A percentile compares a stretch with the other conserved stretches of the same genome.
Conservation (phyloP, 331 rosid genomes). For the Saraca asoca region DNA sequence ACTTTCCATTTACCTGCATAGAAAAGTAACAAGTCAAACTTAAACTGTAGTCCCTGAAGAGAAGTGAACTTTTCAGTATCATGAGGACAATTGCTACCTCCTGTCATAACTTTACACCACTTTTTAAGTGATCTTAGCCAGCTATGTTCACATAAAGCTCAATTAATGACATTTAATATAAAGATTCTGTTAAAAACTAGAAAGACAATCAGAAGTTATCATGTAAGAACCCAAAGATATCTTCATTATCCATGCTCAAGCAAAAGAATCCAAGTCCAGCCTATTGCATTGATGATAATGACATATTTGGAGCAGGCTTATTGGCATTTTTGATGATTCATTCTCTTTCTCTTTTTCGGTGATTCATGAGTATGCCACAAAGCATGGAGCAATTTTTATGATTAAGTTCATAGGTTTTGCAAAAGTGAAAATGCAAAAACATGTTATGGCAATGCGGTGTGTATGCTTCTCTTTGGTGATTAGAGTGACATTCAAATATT, state of each 20-base stretch:
- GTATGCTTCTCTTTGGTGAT: no score
- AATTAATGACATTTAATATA: slow-evolving; percentile 1
- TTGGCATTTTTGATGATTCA: no score
- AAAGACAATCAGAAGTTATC: not conserved
- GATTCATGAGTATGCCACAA: no score
- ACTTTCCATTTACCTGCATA: slow-evolving; percentile 86
- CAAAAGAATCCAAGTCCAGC: not conserved
- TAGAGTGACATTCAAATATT: no score
- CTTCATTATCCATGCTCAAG: not conserved
- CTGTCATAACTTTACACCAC: not conserved
- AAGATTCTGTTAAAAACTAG: not conserved
- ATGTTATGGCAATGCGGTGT: no score
- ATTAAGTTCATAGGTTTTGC: no score
- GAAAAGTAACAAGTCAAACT: slow-evolving; percentile 28
- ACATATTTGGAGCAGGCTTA: not conserved
- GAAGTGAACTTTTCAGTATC: not conserved
- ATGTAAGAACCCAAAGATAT: not conserved
- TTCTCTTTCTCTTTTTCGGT: no score
- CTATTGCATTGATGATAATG: slow-evolving; percentile 6
- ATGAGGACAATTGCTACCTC: slow-evolving; percentile 1
- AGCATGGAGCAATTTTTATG: no score
- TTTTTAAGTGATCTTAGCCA: not conserved
- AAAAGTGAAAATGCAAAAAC: no score
- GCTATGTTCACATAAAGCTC: not conserved
- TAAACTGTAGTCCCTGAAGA: not conserved